phyloP scores from a whole-genome alignment of 2,329 filamentous ascomycete genomes.

The Alternaria burnsii region DNA sequence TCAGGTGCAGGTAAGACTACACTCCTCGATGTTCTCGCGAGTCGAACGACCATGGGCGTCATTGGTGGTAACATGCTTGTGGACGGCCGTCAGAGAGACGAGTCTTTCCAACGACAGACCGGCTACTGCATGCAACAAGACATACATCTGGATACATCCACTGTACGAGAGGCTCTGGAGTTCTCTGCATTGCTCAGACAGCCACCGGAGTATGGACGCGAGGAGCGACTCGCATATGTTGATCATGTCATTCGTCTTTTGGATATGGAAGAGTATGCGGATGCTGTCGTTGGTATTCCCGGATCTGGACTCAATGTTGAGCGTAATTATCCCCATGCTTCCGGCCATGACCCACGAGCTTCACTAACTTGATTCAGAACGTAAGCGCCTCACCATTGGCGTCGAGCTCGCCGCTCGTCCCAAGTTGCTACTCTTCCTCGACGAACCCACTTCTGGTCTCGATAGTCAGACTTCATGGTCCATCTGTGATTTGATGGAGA shows the following conservation, averaged over 20 bases:
- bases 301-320: slow-evolving; percentile 51
- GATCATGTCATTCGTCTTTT: slow-evolving; percentile 86
- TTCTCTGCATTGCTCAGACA: slow-evolving; percentile 75
- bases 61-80: slow-evolving; percentile 81
- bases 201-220: slow-evolving; percentile 21
- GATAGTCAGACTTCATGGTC: neutral
- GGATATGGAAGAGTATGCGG: slow-evolving; percentile 70
- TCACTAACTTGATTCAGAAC: slow-evolving; percentile 15
- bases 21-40: slow-evolving; percentile 80
- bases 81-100: slow-evolving; percentile 68
- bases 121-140: slow-evolving; percentile 63
- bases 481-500: neutral
- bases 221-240: slow-evolving; percentile 56
- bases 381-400: neutral
- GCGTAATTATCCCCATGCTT: slow-evolving; percentile 41
- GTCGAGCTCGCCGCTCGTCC: neutral
- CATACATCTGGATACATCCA: slow-evolving; percentile 65
- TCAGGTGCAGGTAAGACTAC: slow-evolving; percentile 86
- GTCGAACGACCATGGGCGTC: slow-evolving; percentile 79
- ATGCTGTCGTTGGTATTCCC: slow-evolving; percentile 29
- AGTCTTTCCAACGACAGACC: slow-evolving; percentile 79
- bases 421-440: neutral
- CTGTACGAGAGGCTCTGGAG: slow-evolving; percentile 76
- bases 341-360: neutral
- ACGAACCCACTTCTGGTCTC: neutral